phyloP scores from a whole-genome alignment of 805 yeast species.

The Wickerhamomyces chambardii region DNA sequence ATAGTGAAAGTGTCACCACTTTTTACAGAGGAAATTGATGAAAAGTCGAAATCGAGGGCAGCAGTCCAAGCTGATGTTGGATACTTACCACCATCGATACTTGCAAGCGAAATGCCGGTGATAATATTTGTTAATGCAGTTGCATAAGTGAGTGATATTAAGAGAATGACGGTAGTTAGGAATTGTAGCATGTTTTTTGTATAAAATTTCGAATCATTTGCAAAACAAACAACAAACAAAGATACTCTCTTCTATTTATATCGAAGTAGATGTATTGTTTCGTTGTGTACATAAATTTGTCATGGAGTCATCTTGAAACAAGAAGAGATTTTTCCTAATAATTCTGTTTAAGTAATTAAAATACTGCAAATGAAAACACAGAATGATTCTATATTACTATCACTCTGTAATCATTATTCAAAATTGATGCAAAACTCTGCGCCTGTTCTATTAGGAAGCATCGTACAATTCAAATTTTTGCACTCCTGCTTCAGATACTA shows the following conservation, averaged over 20 bases:
- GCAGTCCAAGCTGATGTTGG: slow-evolving; percentile 27
- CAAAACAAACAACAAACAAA: neutral
- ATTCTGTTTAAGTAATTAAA: too few species aligned
- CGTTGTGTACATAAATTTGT: neutral
- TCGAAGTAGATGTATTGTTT: too few species aligned
- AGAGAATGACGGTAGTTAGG: neutral
- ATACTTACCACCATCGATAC: slow-evolving; percentile 4
- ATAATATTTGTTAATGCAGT: neutral
- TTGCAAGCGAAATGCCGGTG: slow-evolving; percentile 3
- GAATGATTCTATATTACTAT: too few species aligned
- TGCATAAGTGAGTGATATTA: neutral
- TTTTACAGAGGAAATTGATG: slow-evolving; percentile 8
- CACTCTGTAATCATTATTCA: too few species aligned
- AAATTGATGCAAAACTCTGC: too few species aligned
- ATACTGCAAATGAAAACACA: too few species aligned
- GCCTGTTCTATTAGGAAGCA: too few species aligned
- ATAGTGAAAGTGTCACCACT: slow-evolving; percentile 19
- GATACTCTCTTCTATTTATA: neutral
- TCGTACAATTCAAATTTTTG: too few species aligned
- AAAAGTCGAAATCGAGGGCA: slow-evolving; percentile 17
- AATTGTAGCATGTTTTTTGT: neutral
- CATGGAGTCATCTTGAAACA: too few species aligned
- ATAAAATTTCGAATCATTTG: neutral
- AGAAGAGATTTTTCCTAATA: too few species aligned
- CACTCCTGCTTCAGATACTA: too few species aligned